phyloP scores from a whole-genome alignment of 495 filamentous ascomycete species.

The Penicillium flavigenum region DNA sequence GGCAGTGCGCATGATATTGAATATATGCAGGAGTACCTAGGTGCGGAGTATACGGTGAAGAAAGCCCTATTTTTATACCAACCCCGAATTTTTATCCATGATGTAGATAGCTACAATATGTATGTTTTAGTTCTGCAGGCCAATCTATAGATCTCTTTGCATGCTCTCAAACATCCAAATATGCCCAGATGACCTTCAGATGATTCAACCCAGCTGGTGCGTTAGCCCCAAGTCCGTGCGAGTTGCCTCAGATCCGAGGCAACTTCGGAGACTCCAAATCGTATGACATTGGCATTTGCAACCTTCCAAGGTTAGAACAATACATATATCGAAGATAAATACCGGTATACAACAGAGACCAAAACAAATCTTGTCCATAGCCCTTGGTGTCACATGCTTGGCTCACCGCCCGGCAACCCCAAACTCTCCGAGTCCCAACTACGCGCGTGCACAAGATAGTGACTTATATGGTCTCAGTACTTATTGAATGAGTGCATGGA shows the following conservation, averaged over 20 bases:
- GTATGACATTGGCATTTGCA: not conserved
- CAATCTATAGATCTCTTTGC: not conserved
- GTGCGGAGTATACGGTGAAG: not conserved
- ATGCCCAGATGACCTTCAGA: not conserved
- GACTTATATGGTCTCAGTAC: slow-evolving; percentile 2
- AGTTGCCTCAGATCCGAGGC: slow-evolving; percentile 3
- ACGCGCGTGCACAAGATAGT: not conserved
- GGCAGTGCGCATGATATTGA: not conserved
- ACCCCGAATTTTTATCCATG: not conserved
- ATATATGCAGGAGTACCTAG: not conserved
- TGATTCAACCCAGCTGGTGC: not conserved
- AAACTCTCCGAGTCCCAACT: not conserved
- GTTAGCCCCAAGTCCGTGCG: not conserved
- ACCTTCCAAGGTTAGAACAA: not conserved
- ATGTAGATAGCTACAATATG: not conserved
- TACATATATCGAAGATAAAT: not conserved
- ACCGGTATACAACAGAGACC: too few relatives aligned
- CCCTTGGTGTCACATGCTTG: slow-evolving; percentile 12
- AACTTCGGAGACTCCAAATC: slow-evolving; percentile 1
- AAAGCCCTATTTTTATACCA: not conserved
- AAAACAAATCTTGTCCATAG: not conserved
- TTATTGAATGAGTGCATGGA: slow-evolving; percentile 24
- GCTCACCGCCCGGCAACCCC: slow-evolving; percentile 15
- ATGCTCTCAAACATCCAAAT: not conserved
- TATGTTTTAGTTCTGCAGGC: not conserved